Base-by-base conservation (phyloP, 1,284 basidiomycete genomes). In the Malassezia arunalokei region DNA sequence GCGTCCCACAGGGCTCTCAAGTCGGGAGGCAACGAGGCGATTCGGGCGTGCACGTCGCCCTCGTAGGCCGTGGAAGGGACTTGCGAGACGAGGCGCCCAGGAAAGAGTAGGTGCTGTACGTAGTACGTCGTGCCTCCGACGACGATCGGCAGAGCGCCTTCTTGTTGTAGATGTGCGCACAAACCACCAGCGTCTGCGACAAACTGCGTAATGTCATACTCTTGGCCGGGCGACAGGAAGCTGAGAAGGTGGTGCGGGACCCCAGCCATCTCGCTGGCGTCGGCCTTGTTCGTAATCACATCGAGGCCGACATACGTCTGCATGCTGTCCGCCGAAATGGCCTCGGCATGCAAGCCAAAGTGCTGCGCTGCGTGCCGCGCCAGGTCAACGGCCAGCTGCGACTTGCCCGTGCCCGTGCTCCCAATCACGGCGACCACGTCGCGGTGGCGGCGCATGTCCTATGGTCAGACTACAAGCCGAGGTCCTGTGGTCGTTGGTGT, bases 301-400 rank as follows among this genome's bases (percentile, higher is more conserved):
- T 96, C 86, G 65, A 98, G 79, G 0, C 92, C 91, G n/a, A 78
- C 77, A 74, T 98, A 98, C 12, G 91, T 84, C 75, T 99, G 94
- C 91, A 99, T 98, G 8, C 92, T 84, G 75, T 98, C 94, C 8
- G 90, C 87, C 64, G 94, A 95, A 69, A 98, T 84, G 60, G 96
- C 79, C 65, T 83, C 73, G 0, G 62, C 74, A n/a, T 50, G 52
- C 7, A 35, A n/a, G 3, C 51, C 56, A 20, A 29, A 6, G 33
- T 29, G 9, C 17, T 27, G 32, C 3, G 44, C 27, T 7, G 27
- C 35, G 30, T 47, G 15, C 27, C 83, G 77, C 11, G 88, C 89
- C 12, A 99, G 78, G 53, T 95, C 83, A 17, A 98, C 82, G 0
- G 87, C 87, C 2, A 98, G 79, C 57, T 87, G 85, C 6, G 90